These are phyloP conservation scores for Parachaetomium inaequale DNA, from an alignment of 495 filamentous ascomycete genomes.

Conservation along the genomic window DNA sequence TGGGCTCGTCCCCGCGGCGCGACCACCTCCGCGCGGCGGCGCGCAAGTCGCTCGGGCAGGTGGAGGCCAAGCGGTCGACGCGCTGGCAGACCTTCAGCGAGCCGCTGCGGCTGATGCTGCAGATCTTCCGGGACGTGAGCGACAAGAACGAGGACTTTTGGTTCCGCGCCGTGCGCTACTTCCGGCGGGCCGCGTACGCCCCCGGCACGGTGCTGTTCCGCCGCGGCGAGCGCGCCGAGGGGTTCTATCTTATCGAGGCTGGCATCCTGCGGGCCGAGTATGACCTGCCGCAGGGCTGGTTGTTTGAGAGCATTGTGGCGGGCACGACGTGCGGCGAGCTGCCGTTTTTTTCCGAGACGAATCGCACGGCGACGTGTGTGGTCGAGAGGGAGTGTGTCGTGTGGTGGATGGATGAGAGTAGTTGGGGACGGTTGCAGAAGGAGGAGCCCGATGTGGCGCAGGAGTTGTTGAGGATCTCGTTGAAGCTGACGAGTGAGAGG, in stretches of 20 bases:
- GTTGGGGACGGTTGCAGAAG: constrained; percentile 68
- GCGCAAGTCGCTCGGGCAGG: constrained; percentile 58
- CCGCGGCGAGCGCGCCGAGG: constrained; percentile 63
- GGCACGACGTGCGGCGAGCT: constrained; percentile 94
- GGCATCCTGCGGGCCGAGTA: constrained; percentile 90
- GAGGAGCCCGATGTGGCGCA: constrained; percentile 69
- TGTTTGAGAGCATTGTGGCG: constrained; percentile 87
- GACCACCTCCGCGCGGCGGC: constrained; percentile 75
- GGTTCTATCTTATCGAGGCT: constrained; percentile 87
- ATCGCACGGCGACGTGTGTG: constrained; percentile 78
- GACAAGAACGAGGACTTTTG: constrained; percentile 90
- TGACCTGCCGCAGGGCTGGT: constrained; percentile 79
- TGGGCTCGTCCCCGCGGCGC: constrained; percentile 74
- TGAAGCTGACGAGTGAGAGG: constrained; percentile 86
- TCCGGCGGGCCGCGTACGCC: constrained; percentile 59
- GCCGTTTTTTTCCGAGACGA: constrained; percentile 89
- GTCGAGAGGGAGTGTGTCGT: constrained; percentile 76
- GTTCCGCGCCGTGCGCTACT: constrained; percentile 72
- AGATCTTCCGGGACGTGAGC: constrained; percentile 83
- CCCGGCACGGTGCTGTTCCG: constrained; percentile 72
- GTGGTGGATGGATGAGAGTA: constrained; percentile 69
- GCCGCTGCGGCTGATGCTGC: constrained; percentile 84
- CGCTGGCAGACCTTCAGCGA: constrained; percentile 83
- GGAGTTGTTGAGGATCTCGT: constrained; percentile 75
- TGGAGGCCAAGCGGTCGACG: constrained; percentile 45